Evolutionary conservation across 345 rosid genomes (phyloP), one percentile per base, ranked within the genome.

Genomic region (Barbarea vulgaris): DNA sequence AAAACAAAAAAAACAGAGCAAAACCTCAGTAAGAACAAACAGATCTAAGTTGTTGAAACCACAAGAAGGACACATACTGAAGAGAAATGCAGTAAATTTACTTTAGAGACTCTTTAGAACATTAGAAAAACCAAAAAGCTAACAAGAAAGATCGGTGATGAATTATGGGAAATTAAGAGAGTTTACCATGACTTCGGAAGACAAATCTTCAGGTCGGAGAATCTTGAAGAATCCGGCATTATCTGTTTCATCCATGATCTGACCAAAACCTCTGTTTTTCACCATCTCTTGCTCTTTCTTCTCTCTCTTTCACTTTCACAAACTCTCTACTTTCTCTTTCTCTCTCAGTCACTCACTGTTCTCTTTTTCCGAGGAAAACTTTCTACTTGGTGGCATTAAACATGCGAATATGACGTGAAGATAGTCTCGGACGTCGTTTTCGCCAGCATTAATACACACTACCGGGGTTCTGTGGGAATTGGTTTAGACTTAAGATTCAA

Each of bases 151-250:
- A 8, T 11, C 11, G 3, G 41, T 24, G 21, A 28, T 28, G 13
- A 31, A 4, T 4, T 31, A 34, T 6, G 27, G 4, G 28, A 36
- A 59, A 59, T 12, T 34, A 0, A 59, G 34, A n/a, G 18, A 27
- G 34, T 0, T 54, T 30, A 69, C 74, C 21, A 33, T 42, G 31
- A 21, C n/a, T 57, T 57, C 46, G 8, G 56, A 44, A 2, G 74
- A 70, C 15, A 57, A 46, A 15, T 58, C 46, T 18, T 4, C 57
- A 4, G 1, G 6, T 5, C 31, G 74, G 31, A 70, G 56, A 34
- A 70, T 57, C 66, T 70, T 70, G 65, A 57, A 70, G 24, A 57
- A 70, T 14, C 57, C 34, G 0, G 25, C 47, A 12, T 44, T n/a
- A 5, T 70, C 33, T 14, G 4, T 22, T 14, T 70, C 47, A 14